These are phyloP conservation scores for Moesziomyces aphidis DNA, from an alignment of 1,284 basidiomycete genomes.

Conservation along the genomic window DNA sequence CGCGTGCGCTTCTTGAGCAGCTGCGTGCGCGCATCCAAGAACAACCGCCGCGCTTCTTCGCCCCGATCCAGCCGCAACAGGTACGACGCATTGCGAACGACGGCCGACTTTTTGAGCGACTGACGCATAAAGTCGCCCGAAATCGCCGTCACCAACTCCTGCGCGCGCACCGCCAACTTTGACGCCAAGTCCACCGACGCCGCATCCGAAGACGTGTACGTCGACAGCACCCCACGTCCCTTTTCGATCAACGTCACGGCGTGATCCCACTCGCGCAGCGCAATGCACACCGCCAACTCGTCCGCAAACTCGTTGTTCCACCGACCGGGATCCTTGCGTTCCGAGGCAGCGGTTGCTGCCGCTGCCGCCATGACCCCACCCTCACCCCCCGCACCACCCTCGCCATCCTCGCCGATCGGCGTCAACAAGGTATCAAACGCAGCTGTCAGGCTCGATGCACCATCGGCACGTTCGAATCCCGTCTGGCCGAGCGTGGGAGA, in stretches of 20 bases:
- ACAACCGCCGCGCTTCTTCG: conserved; percentile 82
- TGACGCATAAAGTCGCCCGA: conserved; percentile 80
- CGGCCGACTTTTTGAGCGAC: conserved; percentile 81
- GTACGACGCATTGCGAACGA: conserved; percentile 78
- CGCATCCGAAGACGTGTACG: conserved; percentile 63
- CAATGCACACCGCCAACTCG: conserved; percentile 89
- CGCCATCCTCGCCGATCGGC: conserved; percentile 24
- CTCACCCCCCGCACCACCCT: neutral
- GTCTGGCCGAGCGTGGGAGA: conserved; percentile 20
- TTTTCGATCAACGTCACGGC: conserved; percentile 86
- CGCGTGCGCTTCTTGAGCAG: conserved; percentile 82
- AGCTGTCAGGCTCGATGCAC: neutral
- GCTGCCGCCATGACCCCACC: conserved; percentile 39
- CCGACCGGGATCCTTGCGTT: conserved; percentile 70
- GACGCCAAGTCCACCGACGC: conserved; percentile 36
- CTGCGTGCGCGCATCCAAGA: conserved; percentile 81
- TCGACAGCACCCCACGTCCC: conserved; percentile 76
- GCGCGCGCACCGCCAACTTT: conserved; percentile 31
- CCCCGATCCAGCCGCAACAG: conserved; percentile 81
- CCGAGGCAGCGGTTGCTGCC: conserved; percentile 31
- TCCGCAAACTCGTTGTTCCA: conserved; percentile 93
- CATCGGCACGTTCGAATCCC: conserved; percentile 6
- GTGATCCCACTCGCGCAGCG: conserved; percentile 86
- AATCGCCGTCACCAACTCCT: conserved; percentile 76
- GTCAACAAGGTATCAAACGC: conserved; percentile 9